Evolutionary conservation across 2,329 filamentous ascomycete species (phyloP), one percentile per base, ranked within the genome.

Genomic region (Colletotrichum sp.): DNA sequence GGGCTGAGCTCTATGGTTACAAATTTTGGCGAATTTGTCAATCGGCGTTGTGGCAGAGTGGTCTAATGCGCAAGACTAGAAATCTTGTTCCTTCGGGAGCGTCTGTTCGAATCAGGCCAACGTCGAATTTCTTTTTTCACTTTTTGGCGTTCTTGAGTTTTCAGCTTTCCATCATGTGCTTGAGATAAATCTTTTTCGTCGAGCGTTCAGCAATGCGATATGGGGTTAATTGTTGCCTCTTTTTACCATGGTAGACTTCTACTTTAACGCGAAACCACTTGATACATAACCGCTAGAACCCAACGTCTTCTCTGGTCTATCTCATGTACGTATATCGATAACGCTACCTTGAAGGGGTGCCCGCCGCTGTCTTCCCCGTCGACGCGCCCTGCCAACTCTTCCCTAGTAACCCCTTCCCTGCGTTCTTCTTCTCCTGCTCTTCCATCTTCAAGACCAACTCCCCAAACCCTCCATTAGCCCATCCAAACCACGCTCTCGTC

Each of bases 401-500:
- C 3, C 7, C 64, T 58, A 76, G 12, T 0, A 76, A 24, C 4
- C 69, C 63, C 4, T 32, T 36, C 6, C 64, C 71, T 2, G 43
- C 55, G 5, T 26, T 38, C 67, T 68, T 74, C 66, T 75, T 76
- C 10, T 64, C 55, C n/a, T 75, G 58, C n/a, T 71, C 72, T 34
- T 73, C 64, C 52, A 76, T 84, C 10, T 78, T 84, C 8, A 78
- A 76, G 7, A 87, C 78, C 79, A 87, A 79, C 79, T 87, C 85
- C 1, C 85, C 85, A 79, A 87, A 84, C 76, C 85, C 79, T 24
- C 85, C 85, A 56, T 86, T 86, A 3, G 84, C 85, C 85, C 85
- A 86, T 0, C 85, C 85, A 65, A 86, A 87, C 87, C 87, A 89
- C 26, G 85, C 82, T n/a, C 87, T 79, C 26, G 86, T 86, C 81